Conservation (phyloP, 1,139 yeast species). For the Blastobotrys aristatus region DNA sequence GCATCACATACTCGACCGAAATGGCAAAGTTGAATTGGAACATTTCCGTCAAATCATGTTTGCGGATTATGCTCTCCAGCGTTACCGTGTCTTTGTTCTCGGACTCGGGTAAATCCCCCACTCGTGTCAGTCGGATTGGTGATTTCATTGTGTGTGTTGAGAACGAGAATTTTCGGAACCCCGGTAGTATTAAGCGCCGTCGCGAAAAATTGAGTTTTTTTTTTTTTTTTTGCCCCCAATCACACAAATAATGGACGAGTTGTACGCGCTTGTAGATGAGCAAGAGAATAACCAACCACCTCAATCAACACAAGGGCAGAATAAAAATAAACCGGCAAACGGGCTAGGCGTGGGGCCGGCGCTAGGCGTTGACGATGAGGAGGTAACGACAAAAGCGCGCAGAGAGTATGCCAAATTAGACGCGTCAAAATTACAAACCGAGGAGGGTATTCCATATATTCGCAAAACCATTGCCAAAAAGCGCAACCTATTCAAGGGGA, state of each 20-base stretch:
- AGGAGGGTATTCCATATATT: constrained; percentile 34
- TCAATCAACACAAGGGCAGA: not conserved
- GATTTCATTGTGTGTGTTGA: constrained; percentile 6
- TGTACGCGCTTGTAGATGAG: not conserved
- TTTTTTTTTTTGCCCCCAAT: not conserved
- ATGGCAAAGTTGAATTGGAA: constrained; percentile 33
- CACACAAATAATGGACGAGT: not conserved
- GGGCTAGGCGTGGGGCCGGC: too few relatives aligned
- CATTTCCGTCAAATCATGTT: constrained; percentile 9
- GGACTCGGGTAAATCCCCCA: not conserved
- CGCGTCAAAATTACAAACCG: constrained; percentile 32
- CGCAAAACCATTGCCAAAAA: constrained; percentile 23
- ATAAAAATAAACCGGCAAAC: too few relatives aligned
- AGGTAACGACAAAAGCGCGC: constrained; percentile 28
- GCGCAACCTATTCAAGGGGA: constrained; percentile 33
- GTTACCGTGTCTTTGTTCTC: constrained; percentile 6
- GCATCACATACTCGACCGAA: constrained; percentile 26
- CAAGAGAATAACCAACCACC: not conserved
- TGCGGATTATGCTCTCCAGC: constrained; percentile 1
- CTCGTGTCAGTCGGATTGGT: constrained; percentile 5
- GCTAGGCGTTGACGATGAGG: constrained; percentile 35
- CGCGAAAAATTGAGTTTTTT: too few relatives aligned
- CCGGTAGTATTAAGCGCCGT: too few relatives aligned
- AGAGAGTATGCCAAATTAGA: constrained; percentile 34
- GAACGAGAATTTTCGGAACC: too few relatives aligned